Conservation (phyloP, 176 grass and related monocot species). For the sorghum (Sorghum bicolor) region Sorghum_bicolor_NCBIv3 NC_012879.2:8741501-8742000, state of each 20-base stretch:
- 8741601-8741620: constrained; percentile 75
- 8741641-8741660: constrained; percentile 46
- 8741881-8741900: constrained; percentile 70
- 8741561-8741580: constrained; percentile 65
- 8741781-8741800: constrained; percentile 67
- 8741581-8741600: constrained; percentile 57
- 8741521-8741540: constrained; percentile 65
- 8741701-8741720: constrained; percentile 48
- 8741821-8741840: constrained; percentile 38
- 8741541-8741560: constrained; percentile 38
- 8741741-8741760: constrained; percentile 61
- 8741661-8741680: constrained; percentile 59
- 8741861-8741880: constrained; percentile 51
- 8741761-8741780: constrained; percentile 64
- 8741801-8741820: constrained; percentile 83
- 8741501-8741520: constrained; percentile 59
- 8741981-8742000: constrained; percentile 39
- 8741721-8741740: constrained; percentile 63
- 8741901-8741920: constrained; percentile 44
- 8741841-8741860: constrained; percentile 67
- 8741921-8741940: constrained; percentile 56
- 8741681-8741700: constrained; percentile 58
- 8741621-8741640: constrained; percentile 54
- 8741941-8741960: constrained; percentile 76
- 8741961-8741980: constrained; percentile 52